Evolutionary conservation across 768 basidiomycete species (phyloP), one percentile per base, ranked within the genome.

Genomic region (Basidioascus undulatus): DNA sequence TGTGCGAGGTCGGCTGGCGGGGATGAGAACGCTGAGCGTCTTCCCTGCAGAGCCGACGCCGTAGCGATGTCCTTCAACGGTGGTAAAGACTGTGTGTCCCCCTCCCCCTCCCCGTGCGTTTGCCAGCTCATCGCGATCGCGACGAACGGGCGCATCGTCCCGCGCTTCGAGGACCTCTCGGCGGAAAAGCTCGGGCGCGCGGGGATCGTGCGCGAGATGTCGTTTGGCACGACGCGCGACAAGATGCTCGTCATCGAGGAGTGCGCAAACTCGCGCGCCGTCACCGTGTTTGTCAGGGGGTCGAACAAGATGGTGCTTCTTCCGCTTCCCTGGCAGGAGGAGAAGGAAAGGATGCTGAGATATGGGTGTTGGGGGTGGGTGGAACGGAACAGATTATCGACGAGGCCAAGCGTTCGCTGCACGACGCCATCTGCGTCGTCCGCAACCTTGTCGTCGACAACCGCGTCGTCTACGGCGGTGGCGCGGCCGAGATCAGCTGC

Each of bases 201-300:
- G 0, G 92, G 92, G 11, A 62, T 89, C 40, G 89, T 98, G 6
- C 72, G 87, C 26, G 89, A 98, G 61, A 58, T 98, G 41, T 71
- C 81, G 6, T 98, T 98, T 59, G 92, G 92, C 37, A 98, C 92
- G 8, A 98, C 92, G 13, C 70, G 84, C 46, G 92, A 98, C 61
- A 94, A 94, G 66, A 98, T 98, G 92, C 72, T 98, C 41, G 79
- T 96, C 47, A 89, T 98, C 50, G 92, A 96, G 59, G 87, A 96
- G 53, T 96, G 89, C 52, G 89, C 92, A 15, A 98, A 98, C 62
- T 71, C 76, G 9, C 71, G 86, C 41, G 87, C 89, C 27, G 89
- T 96, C 33, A 96, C 92, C 7, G 76, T 96, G 51, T 96, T 98
- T 50, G 86, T 96, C 19, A 70, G 92, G 27, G 92, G 92, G 18